Base-by-base conservation (phyloP, 176 grass and related monocot species). In the Typha latifolia region DNA sequence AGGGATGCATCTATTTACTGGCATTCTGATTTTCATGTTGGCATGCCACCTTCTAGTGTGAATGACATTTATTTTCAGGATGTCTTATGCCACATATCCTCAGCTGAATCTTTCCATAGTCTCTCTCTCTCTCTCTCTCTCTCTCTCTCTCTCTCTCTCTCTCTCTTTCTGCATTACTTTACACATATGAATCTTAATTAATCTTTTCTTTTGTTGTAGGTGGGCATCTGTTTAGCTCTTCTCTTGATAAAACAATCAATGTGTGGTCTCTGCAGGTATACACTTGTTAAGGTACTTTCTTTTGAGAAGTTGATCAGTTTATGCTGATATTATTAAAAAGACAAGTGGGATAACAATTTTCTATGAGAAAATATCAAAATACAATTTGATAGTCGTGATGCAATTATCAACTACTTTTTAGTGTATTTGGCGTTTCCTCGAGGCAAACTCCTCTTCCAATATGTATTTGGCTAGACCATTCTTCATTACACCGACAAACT, bases 221-320 rank as follows among this genome's bases (percentile, higher is more conserved):
- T 55, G 80, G 73, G 9, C 87, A 82, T 80, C 76, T 97, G 62
- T 97, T 97, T 82, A 97, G 94, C 75, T 97, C 83, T 82, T 97
- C 89, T 63, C 92, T 89, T 75, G 94, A 97, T 73, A 97, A 97
- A 81, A 92, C 85, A 56, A 97, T 92, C 80, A 92, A 85, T 50
- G 73, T 97, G 62, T 97, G 89, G 94, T 92, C 94, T 66, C 67
- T 92, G 43, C 72, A 92, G 88, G 94, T 92, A 88, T 32, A 49
- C 52, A 70, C 16, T 55, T 77, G 37, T 72, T 59, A 32, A 61
- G 52, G 52, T 18, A 57, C 10, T 18, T 16, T 20, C 52, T 20
- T 20, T 57, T 18, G 15, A 57, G 52, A 57, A 57, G 16, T 57
- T 14, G 16, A 57, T 57, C 19, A 55, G 14, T 14, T 55, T 57